Conservation (phyloP, 768 basidiomycete genomes). For the Hebeloma cylindrosporum region DNA sequence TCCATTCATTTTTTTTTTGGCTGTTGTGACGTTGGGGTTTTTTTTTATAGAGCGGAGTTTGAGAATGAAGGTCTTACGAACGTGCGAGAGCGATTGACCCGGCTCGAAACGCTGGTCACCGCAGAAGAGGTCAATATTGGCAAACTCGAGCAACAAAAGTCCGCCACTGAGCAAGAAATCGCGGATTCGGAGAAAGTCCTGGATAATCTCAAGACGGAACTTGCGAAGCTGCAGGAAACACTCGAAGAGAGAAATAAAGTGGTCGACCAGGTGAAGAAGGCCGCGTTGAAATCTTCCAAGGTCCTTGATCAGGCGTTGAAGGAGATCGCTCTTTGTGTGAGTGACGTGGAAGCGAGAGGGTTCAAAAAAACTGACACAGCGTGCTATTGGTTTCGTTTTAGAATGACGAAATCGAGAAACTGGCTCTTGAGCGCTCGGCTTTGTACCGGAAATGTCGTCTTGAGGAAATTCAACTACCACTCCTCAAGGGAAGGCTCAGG, state of each 20-base stretch:
- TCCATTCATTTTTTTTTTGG: neutral
- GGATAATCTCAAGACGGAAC: constrained; percentile 56
- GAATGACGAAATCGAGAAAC: constrained; percentile 85
- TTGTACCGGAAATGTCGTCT: constrained; percentile 91
- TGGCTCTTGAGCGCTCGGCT: constrained; percentile 79
- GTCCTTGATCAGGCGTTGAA: constrained; percentile 85
- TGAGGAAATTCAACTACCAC: constrained; percentile 86
- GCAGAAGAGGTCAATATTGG: constrained; percentile 55
- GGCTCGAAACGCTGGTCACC: constrained; percentile 49
- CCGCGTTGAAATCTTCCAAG: constrained; percentile 66
- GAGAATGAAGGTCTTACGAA: constrained; percentile 72
- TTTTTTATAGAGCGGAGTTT: constrained; percentile 65
- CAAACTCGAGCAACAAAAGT: constrained; percentile 56
- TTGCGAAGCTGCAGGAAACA: constrained; percentile 57
- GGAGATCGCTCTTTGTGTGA: constrained; percentile 80
- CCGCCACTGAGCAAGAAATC: constrained; percentile 58
- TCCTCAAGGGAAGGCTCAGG: constrained; percentile 72
- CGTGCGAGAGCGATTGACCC: constrained; percentile 60
- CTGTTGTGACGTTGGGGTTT: neutral
- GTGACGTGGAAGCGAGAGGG: constrained; percentile 24
- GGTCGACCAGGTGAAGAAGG: constrained; percentile 76
- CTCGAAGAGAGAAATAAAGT: constrained; percentile 72
- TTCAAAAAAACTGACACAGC: no score
- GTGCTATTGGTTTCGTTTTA: constrained; percentile 14
- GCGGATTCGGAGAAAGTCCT: constrained; percentile 55